Percentiles rank a stretch among this genome's conserved stretches.
Conservation (phyloP, 805 yeast species). For the Candida coquimbonensis region DNA sequence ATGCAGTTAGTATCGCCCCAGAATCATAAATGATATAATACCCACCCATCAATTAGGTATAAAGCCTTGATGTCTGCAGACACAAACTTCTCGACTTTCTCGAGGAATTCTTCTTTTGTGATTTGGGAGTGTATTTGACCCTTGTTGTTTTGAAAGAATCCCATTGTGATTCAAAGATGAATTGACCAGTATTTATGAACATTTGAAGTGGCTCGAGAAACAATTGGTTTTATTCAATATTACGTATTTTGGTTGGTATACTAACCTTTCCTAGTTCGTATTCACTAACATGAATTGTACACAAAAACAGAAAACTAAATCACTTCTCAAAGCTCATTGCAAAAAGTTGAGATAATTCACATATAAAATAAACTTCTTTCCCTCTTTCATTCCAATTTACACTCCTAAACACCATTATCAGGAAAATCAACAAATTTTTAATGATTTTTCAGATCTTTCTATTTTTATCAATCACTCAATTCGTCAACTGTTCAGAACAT, state of each 20-base stretch:
- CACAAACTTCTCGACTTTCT: conserved; percentile 10
- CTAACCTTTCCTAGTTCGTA: not conserved
- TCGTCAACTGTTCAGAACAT: not conserved
- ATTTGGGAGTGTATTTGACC: not conserved
- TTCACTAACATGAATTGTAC: too few relatives aligned
- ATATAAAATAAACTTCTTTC: too few relatives aligned
- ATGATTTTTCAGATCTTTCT: too few relatives aligned
- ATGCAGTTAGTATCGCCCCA: not conserved
- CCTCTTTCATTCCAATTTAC: too few relatives aligned
- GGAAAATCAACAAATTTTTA: too few relatives aligned
- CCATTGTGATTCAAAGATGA: not conserved
- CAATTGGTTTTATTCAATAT: too few relatives aligned
- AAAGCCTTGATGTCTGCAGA: conserved; percentile 10
- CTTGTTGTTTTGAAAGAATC: not conserved
- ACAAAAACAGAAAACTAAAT: too few relatives aligned
- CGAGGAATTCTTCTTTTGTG: conserved; percentile 1
- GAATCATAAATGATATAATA: not conserved
- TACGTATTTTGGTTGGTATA: not conserved
- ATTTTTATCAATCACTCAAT: not conserved
- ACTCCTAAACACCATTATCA: too few relatives aligned
- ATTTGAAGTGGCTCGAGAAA: too few relatives aligned
- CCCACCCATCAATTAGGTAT: conserved; percentile 22
- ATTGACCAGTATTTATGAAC: too few relatives aligned
- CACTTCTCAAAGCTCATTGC: not conserved
- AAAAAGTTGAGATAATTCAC: too few relatives aligned